These are phyloP conservation scores for Colletotrichum sp. DNA, from an alignment of 2,329 filamentous ascomycete genomes.

Conservation along the genomic window DNA sequence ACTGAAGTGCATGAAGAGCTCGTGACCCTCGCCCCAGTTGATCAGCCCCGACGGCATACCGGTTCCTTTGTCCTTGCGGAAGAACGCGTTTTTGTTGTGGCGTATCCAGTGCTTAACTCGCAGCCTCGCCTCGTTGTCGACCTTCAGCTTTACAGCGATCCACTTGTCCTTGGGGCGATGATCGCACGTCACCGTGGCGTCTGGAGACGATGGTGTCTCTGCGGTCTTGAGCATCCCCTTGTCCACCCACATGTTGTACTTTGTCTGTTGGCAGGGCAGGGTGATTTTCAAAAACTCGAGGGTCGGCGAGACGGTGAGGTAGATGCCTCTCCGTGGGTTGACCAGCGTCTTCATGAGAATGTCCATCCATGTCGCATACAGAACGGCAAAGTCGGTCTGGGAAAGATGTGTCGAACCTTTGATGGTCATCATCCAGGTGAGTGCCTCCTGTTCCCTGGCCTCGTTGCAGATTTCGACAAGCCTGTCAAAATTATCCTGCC, in stretches of 20 bases:
- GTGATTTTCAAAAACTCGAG: slow-evolving; percentile 65
- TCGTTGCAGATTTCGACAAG: slow-evolving; percentile 62
- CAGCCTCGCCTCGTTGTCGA: slow-evolving; percentile 61
- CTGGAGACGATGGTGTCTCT: slow-evolving; percentile 28
- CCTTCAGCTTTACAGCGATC: slow-evolving; percentile 60
- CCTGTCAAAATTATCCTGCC: slow-evolving; percentile 65
- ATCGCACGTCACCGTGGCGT: slow-evolving; percentile 51
- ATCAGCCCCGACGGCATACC: slow-evolving; percentile 31
- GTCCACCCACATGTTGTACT: slow-evolving; percentile 56
- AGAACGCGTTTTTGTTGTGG: slow-evolving; percentile 31
- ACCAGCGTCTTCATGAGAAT: slow-evolving; percentile 66
- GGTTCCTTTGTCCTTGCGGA: slow-evolving; percentile 31
- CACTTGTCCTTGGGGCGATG: slow-evolving; percentile 62
- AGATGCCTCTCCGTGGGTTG: slow-evolving; percentile 65
- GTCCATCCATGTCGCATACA: slow-evolving; percentile 64
- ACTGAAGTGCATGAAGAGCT: slow-evolving; percentile 36
- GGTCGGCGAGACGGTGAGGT: slow-evolving; percentile 65
- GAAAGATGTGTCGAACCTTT: slow-evolving; percentile 68
- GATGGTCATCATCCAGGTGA: slow-evolving; percentile 56
- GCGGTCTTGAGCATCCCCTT: slow-evolving; percentile 53
- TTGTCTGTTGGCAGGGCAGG: slow-evolving; percentile 49
- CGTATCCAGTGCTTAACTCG: slow-evolving; percentile 49
- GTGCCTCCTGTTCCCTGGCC: slow-evolving; percentile 47
- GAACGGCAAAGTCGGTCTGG: slow-evolving; percentile 68
- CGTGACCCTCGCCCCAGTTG: slow-evolving; percentile 30